Evolutionary conservation across 129 eudicot genomes (phyloP).

Genomic region (Artemisia tridentata): DNA sequence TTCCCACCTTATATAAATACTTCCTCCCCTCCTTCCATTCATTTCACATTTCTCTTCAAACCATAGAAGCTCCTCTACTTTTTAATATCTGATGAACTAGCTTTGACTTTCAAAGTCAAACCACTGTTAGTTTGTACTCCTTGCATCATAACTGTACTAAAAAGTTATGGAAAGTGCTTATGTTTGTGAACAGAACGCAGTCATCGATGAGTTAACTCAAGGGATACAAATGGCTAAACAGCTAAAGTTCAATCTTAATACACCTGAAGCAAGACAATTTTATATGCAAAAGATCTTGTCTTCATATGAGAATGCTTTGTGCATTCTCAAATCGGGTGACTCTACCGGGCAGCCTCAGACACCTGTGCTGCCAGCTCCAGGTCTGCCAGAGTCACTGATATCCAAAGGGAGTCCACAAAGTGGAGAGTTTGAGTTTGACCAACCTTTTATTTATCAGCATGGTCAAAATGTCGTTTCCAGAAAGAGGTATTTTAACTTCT

Average conservation of each 20-base stretch:
- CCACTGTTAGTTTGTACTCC: neutral
- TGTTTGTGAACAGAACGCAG: constrained; percentile 11
- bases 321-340: constrained; percentile 50
- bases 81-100: neutral
- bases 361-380: constrained; percentile 2
- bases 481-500: no score
- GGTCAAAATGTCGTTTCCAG: no score
- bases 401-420: constrained; percentile 46
- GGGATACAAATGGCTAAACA: constrained; percentile 51
- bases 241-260: constrained; percentile 47
- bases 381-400: constrained; percentile 39
- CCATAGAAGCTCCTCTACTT: neutral
- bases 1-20: neutral
- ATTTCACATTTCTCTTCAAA: neutral
- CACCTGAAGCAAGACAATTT: constrained; percentile 36
- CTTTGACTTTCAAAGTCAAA: constrained; percentile 20
- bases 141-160: neutral
- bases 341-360: constrained; percentile 33
- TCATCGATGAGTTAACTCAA: constrained; percentile 51
- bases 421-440: constrained; percentile 23
- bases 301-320: constrained; percentile 58
- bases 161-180: neutral
- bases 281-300: constrained; percentile 48
- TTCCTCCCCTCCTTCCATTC: neutral
- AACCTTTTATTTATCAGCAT: neutral